Evolutionary conservation across 164 flowering plant species (phyloP), one percentile per base, ranked within the genome.

Genomic region (Hamamelis virginiana): DNA sequence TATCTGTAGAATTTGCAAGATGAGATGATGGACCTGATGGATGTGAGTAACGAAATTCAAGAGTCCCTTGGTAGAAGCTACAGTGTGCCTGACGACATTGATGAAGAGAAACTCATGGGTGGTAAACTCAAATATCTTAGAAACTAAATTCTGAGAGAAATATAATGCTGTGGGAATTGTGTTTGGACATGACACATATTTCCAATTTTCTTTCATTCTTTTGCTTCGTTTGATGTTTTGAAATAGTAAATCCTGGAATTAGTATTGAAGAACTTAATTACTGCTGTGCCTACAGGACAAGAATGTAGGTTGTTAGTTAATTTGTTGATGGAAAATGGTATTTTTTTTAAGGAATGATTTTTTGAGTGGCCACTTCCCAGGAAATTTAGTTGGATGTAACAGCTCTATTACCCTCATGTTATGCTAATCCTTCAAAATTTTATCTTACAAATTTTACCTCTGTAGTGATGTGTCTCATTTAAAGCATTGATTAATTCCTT

Each of bases 1-100:
- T 28, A 22, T 51, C 8, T 80, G 65, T 57, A 94, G 99, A 92
- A 77, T 70, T 80, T 95, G 85, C 99, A 95, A 95, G 99, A 95
- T 80, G 97, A 95, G 79, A 95, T 95, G 97, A 84, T 91, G 93
- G 99, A 95, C 75, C 78, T 95, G 77, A 91, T 95, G 99, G 97
- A 92, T 76, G 88, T 87, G 67, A 95, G 97, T 66, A 80, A 66
- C 72, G 97, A 95, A 77, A 92, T 95, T 72, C 97, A 92, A 87
- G 99, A 95, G 78, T 83, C 97, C 23, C 91, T 95, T 71, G 98
- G 97, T 75, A 82, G 97, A 80, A 91, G 94, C 84, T 95, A 92
- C 74, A 86, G 64, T 84, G 92, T 92, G 12, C 99, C 99, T 64
- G 99, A 95, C 83, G 99, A 92, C 77, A 82, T 95, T 74, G 97